Evolutionary conservation across 805 yeast genomes (phyloP).

Genomic region (Schizosaccharomyces osmophilus): DNA sequence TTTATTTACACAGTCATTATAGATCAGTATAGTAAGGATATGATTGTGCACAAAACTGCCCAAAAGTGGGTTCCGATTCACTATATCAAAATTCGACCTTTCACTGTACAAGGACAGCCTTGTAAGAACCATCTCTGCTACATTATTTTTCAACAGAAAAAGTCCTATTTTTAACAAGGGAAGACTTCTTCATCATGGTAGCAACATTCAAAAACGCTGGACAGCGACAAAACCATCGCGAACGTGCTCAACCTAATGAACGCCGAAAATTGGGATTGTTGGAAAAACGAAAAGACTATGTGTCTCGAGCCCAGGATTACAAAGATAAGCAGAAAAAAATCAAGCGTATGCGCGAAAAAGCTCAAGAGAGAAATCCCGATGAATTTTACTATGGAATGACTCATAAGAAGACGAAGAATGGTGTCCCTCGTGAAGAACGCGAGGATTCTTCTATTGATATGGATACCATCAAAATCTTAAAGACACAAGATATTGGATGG

Average conservation of each 20-base stretch:
- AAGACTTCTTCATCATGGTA: slow-evolving; percentile 19
- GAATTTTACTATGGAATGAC: slow-evolving; percentile 93
- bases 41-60: no score
- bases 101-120: no score
- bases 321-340: slow-evolving; percentile 35
- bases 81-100: no score
- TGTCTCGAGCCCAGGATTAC: slow-evolving; percentile 37
- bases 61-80: no score
- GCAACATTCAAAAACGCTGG: slow-evolving; percentile 66
- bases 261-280: slow-evolving; percentile 59
- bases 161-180: no score
- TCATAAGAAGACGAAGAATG: slow-evolving; percentile 40
- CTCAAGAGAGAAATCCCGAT: slow-evolving; percentile 60
- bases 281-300: slow-evolving; percentile 78
- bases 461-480: slow-evolving; percentile 48
- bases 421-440: slow-evolving; percentile 42
- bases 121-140: no score
- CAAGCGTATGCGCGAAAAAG: slow-evolving; percentile 50
- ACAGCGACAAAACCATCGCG: slow-evolving; percentile 89
- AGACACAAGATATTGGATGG: slow-evolving; percentile 78
- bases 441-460: slow-evolving; percentile 19
- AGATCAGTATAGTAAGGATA: no score
- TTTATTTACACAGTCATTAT: no score
- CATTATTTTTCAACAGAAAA: no score
- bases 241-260: slow-evolving; percentile 63